A percentile compares a stretch with the other conserved stretches of the same genome.
Evolutionary conservation across 2,329 filamentous ascomycete species (phyloP).

Genomic region (Apiospora aurea): DNA sequence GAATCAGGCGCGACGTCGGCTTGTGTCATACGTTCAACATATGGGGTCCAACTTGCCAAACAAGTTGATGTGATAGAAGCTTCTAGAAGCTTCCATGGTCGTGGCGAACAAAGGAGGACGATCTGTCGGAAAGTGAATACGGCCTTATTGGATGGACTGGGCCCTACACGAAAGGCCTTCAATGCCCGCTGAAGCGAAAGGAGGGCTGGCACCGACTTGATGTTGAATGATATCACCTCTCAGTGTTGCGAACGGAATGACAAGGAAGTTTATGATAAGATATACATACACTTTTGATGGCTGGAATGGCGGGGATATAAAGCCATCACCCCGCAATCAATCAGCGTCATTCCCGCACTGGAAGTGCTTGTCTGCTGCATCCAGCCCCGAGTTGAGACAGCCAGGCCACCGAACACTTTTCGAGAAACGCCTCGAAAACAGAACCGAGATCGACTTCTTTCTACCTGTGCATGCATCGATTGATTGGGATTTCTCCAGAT

Average conservation of each 20-base stretch:
- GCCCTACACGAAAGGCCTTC: background rate
- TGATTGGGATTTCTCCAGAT: background rate
- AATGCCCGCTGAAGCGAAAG: background rate
- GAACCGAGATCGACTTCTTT: background rate
- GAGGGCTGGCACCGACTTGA: background rate
- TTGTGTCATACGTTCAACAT: constrained; percentile 1
- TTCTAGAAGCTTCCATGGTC: constrained; percentile 8
- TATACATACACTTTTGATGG: background rate
- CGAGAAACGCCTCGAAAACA: constrained; percentile 22
- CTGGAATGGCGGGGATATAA: background rate
- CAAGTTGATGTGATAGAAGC: background rate
- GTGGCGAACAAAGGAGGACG: background rate
- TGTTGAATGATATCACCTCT: constrained; percentile 5
- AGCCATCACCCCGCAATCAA: constrained; percentile 6
- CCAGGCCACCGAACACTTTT: background rate
- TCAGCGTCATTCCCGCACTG: background rate
- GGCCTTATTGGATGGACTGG: background rate
- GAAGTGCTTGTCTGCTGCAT: background rate
- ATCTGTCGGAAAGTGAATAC: background rate
- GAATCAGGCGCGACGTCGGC: background rate
- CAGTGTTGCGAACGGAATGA: background rate
- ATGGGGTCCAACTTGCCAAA: background rate
- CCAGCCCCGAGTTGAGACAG: constrained; percentile 3
- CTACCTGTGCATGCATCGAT: background rate
- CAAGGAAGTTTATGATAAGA: background rate